Evolutionary conservation across 2,329 filamentous ascomycete genomes (phyloP).

Genomic region (Didymella pomorum): DNA sequence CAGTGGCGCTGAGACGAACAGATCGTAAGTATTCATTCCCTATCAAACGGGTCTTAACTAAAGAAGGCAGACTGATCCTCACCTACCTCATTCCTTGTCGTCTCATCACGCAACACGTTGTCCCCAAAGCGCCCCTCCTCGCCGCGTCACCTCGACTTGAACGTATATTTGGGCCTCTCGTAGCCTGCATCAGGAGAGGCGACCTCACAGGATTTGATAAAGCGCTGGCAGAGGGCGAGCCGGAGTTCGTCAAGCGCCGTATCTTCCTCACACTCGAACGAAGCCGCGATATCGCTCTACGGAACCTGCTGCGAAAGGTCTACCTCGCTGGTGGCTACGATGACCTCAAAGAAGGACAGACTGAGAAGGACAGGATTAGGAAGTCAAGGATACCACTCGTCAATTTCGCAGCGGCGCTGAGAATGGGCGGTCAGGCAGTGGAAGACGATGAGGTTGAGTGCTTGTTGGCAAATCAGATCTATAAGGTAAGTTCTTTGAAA

Average conservation of each 20-base stretch:
- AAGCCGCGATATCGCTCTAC: conserved; percentile 87
- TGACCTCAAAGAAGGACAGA: conserved; percentile 73
- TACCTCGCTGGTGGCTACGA: conserved; percentile 83
- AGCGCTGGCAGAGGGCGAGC: conserved; percentile 80
- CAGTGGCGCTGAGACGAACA: conserved; percentile 74
- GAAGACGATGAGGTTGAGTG: conserved; percentile 96
- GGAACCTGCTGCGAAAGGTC: conserved; percentile 91
- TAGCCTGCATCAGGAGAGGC: conserved; percentile 79
- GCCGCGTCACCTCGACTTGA: conserved; percentile 78
- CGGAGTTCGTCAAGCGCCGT: conserved; percentile 90
- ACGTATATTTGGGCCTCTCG: conserved; percentile 78
- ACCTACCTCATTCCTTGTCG: conserved; percentile 95
- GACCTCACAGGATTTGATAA: conserved; percentile 85
- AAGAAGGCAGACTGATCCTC: conserved; percentile 74
- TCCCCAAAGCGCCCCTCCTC: conserved; percentile 77
- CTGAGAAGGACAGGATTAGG: conserved; percentile 67
- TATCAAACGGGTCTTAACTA: conserved; percentile 7
- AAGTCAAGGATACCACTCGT: conserved; percentile 80
- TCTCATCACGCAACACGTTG: conserved; percentile 83
- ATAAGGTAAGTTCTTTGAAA: conserved; percentile 73
- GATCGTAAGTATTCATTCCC: conserved; percentile 68
- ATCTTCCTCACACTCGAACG: conserved; percentile 96
- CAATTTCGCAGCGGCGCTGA: conserved; percentile 86
- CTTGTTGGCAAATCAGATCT: conserved; percentile 93
- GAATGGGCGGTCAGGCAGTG: conserved; percentile 71